These are phyloP conservation scores for Teunomyces pallodes DNA, from an alignment of 805 yeast species.

Conservation along the genomic window DNA sequence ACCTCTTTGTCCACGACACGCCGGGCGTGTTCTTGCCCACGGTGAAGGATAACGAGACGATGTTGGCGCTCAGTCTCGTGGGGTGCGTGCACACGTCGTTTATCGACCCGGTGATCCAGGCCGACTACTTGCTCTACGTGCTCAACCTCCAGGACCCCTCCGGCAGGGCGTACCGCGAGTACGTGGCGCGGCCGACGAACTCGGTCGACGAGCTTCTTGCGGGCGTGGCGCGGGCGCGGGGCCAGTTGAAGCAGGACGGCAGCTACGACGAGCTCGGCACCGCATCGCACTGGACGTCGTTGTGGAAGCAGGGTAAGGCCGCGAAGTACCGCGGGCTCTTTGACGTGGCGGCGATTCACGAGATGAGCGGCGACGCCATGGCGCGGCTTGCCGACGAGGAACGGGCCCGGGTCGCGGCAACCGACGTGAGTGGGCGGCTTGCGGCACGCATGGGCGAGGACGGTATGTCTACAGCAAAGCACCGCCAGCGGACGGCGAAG, in stretches of 20 bases:
- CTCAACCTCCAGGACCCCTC: slow-evolving; percentile 61
- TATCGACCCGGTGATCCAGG: slow-evolving; percentile 82
- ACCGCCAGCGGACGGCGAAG: slow-evolving; percentile 42
- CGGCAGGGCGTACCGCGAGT: slow-evolving; percentile 45
- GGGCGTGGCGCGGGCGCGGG: slow-evolving; percentile 43
- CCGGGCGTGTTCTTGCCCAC: slow-evolving; percentile 91
- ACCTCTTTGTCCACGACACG: slow-evolving; percentile 75
- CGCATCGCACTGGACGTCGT: slow-evolving; percentile 61
- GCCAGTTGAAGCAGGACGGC: slow-evolving; percentile 29
- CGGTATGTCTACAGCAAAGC: slow-evolving; percentile 33
- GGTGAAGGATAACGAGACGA: slow-evolving; percentile 59
- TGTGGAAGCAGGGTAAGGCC: slow-evolving; percentile 57
- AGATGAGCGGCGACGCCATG: slow-evolving; percentile 24
- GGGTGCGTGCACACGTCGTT: slow-evolving; percentile 69
- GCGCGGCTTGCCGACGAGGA: slow-evolving; percentile 25
- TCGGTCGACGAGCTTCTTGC: slow-evolving; percentile 56
- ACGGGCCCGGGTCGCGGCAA: slow-evolving; percentile 23
- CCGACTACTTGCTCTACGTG: slow-evolving; percentile 76
- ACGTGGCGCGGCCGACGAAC: slow-evolving; percentile 65
- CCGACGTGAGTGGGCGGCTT: slow-evolving; percentile 28
- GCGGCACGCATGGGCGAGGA: slow-evolving; percentile 38
- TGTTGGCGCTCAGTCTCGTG: slow-evolving; percentile 70
- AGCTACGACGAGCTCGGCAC: slow-evolving; percentile 54
- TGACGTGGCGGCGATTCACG: slow-evolving; percentile 34
- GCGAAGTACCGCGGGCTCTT: slow-evolving; percentile 30